Conservation (phyloP, 2,329 filamentous ascomycete genomes). For the Zopfia rhizophila region DNA sequence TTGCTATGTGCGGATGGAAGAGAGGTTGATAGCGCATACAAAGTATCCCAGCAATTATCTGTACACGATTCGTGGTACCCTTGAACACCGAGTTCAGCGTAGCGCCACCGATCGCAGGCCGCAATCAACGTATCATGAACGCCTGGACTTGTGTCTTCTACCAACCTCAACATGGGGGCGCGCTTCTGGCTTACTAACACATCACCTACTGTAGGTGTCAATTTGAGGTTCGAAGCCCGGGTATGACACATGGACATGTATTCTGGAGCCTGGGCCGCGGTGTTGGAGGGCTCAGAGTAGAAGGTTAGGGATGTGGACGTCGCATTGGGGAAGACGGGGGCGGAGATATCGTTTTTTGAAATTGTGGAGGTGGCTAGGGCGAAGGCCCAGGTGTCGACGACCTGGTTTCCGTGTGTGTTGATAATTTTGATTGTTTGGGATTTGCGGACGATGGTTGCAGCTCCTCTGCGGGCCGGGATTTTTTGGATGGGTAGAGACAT, state of each 20-base stretch:
- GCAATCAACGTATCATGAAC: conserved; percentile 49
- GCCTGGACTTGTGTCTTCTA: conserved; percentile 46
- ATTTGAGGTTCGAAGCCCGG: conserved; percentile 38
- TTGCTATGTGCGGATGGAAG: conserved; percentile 18
- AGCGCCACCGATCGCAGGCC: conserved; percentile 50
- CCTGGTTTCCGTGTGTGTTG: conserved; percentile 62
- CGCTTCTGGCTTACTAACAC: conserved; percentile 46
- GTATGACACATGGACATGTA: conserved; percentile 51
- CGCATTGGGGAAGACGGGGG: conserved; percentile 41
- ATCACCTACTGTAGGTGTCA: conserved; percentile 42
- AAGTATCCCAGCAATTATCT: conserved; percentile 49
- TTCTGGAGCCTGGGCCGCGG: conserved; percentile 40
- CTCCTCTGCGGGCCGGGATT: conserved; percentile 58
- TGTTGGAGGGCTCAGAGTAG: conserved; percentile 37
- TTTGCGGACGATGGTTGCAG: conserved; percentile 49
- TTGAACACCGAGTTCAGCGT: conserved; percentile 43
- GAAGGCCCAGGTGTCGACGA: conserved; percentile 63
- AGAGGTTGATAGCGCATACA: conserved; percentile 28
- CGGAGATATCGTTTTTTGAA: conserved; percentile 32
- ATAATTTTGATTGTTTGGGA: conserved; percentile 58
- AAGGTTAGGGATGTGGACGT: conserved; percentile 31
- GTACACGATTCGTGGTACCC: conserved; percentile 49
- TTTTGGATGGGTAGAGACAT: conserved; percentile 33
- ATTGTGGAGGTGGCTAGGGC: conserved; percentile 41
- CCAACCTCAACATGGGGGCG: conserved; percentile 42